Percentiles rank a stretch among this genome's conserved stretches.
phyloP scores from a whole-genome alignment of 345 rosid species.

The Bruguiera sexangula region DNA sequence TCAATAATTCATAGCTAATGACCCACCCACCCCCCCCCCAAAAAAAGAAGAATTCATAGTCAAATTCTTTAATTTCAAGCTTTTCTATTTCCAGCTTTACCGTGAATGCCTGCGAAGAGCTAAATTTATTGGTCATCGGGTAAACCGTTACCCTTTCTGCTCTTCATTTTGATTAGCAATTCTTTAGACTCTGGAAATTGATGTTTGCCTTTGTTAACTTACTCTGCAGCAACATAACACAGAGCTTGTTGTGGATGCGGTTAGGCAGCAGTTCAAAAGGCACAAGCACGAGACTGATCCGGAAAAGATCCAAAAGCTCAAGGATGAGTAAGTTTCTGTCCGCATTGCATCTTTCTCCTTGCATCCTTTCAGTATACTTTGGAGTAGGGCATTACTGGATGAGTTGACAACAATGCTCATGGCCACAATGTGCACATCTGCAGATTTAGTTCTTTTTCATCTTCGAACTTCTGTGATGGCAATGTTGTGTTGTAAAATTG shows the following conservation, averaged over 20 bases:
- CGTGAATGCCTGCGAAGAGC: slow-evolving; percentile 98
- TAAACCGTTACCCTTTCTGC: slow-evolving; percentile 10
- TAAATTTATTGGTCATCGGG: slow-evolving; percentile 76
- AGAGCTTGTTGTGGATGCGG: slow-evolving; percentile 62
- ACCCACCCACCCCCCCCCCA: too few species aligned
- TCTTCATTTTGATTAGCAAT: background rate
- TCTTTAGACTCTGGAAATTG: background rate
- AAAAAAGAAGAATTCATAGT: too few species aligned
- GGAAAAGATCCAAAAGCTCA: slow-evolving; percentile 79
- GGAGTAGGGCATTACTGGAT: background rate
- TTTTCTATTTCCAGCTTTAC: slow-evolving; percentile 55
- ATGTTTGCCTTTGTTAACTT: slow-evolving; percentile 4
- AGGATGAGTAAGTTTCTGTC: slow-evolving; percentile 72
- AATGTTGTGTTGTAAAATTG: background rate
- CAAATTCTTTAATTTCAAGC: too few species aligned
- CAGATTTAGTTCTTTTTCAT: too few species aligned
- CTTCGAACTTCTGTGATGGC: background rate
- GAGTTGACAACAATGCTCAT: too few species aligned
- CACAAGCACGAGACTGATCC: slow-evolving; percentile 83
- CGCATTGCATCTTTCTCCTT: background rate
- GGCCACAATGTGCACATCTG: too few species aligned
- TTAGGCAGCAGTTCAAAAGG: slow-evolving; percentile 82
- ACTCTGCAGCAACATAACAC: slow-evolving; percentile 82
- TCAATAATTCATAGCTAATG: too few species aligned
- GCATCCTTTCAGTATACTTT: background rate